Percentiles rank a stretch among this genome's conserved stretches.
These are phyloP conservation scores for Trichophyton mentagrophytes DNA, from an alignment of 2,329 filamentous ascomycete genomes.

Conservation along the genomic window DNA sequence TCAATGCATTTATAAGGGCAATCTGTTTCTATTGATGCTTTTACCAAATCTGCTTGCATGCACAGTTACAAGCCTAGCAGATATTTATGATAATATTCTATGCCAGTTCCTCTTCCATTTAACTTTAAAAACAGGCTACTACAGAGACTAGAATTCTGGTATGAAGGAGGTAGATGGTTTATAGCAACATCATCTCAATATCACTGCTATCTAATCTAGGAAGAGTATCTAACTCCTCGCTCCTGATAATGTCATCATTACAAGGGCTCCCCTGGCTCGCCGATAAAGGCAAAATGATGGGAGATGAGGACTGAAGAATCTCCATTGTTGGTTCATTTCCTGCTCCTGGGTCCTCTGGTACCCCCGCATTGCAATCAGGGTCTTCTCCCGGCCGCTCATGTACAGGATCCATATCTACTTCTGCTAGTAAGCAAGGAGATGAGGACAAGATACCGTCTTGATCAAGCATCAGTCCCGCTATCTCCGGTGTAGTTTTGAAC, in stretches of 20 bases:
- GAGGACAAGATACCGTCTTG: background rate
- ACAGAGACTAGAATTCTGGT: too few species aligned
- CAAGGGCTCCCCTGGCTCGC: background rate
- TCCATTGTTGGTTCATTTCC: background rate
- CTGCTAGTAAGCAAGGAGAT: background rate
- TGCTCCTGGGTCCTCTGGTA: background rate
- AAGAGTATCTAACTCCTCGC: background rate
- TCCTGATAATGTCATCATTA: background rate
- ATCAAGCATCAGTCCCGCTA: background rate
- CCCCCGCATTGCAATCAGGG: background rate
- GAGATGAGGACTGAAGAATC: constrained; percentile 1
- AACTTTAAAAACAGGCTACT: too few species aligned
- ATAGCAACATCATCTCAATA: background rate
- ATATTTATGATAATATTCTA: too few species aligned
- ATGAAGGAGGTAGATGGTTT: background rate
- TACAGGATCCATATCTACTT: background rate
- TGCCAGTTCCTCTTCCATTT: too few species aligned
- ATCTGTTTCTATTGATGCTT: background rate
- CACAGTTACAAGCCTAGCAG: too few species aligned
- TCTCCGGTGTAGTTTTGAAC: too few species aligned
- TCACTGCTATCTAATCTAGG: background rate
- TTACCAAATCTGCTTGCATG: too few species aligned
- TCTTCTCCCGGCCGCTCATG: background rate
- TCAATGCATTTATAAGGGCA: background rate
- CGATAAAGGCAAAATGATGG: background rate